A percentile compares a stretch with the other conserved stretches of the same genome.
These are phyloP conservation scores for Rhodotorula sp. DNA, from an alignment of 1,284 basidiomycete genomes.

Conservation along the genomic window DNA sequence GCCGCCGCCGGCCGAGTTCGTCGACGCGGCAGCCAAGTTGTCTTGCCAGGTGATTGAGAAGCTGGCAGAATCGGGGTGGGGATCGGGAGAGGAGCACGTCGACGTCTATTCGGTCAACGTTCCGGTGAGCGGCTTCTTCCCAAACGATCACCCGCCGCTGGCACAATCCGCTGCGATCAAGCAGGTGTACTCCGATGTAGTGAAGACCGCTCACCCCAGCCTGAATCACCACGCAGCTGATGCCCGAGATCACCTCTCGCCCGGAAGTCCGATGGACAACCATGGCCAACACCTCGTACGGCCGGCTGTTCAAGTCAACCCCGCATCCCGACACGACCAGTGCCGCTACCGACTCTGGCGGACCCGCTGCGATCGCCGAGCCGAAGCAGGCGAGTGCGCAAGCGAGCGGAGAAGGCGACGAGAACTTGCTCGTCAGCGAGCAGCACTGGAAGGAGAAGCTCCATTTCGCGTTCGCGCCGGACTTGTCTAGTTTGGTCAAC, in stretches of 20 bases:
- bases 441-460: conserved; percentile 50
- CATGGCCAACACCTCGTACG: conserved; percentile 74
- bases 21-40: conserved; percentile 68
- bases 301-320: conserved; percentile 64
- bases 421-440: conserved; percentile 19
- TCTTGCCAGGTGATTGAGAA: conserved; percentile 65
- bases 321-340: conserved; percentile 31
- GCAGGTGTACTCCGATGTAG: too few species aligned
- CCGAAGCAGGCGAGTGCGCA: conserved; percentile 2
- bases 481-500: conserved; percentile 66
- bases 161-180: too few species aligned
- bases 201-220: not conserved
- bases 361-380: conserved; percentile 31
- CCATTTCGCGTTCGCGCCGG: conserved; percentile 76
- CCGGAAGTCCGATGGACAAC: conserved; percentile 68
- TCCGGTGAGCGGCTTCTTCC: conserved; percentile 50
- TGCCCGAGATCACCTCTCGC: conserved; percentile 5
- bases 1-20: conserved; percentile 54
- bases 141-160: too few species aligned
- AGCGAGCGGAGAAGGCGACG: not conserved
- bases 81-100: conserved; percentile 57
- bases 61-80: conserved; percentile 59
- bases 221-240: conserved; percentile 44
- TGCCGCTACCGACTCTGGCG: conserved; percentile 44
- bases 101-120: conserved; percentile 80